Base-by-base conservation (phyloP, 805 yeast genomes). In the Suhomyces sp. region DNA sequence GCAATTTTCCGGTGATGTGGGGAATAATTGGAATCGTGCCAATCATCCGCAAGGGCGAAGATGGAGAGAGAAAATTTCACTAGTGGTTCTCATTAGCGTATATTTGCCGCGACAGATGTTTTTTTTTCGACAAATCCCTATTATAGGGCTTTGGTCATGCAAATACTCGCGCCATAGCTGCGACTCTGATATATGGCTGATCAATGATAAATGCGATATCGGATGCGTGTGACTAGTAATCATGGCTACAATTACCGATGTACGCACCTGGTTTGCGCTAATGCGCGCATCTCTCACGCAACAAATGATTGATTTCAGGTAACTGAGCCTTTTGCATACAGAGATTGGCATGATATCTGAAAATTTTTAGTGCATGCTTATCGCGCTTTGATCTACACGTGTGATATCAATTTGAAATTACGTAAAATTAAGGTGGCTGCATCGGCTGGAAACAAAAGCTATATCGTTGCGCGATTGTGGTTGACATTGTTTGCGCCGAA, bases 1-100 rank as follows among this genome's bases (percentile, higher is more conserved):
- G 33, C 46, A 44, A 15, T 17, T 19, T n/a, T 15, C 19, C 22
- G 15, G 17, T 21, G 47, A 25, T 44, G 47, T 44, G 47, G 47
- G 47, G 47, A 29, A 12, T 9, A 9, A 27, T n/a, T 12, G 31
- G 2, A 27, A 4, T 37, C n/a, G 41, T 37, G 41, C 41, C 41
- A 17, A 19, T 37, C 41, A 13, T 9, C 41, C 22, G 22, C 41
- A 12, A 37, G 41, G 21, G 22, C 17, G 12, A 6, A 19, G 41
- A 37, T 37, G 19, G 41, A 2, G 41, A 37, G 20, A 17, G 41
- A 17, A 35, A 15, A 17, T 37, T 17, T 19, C 41, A 19, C 21
- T 37, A 10, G 5, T 31, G 19, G 19, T 7, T 35, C 40, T 35
- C 6, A 9, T 29, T 29, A 24, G 27, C 27, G 27, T 24, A 24